These are phyloP conservation scores for Dysphania ambrosioides DNA, from an alignment of 148 eudicot genomes.

Conservation along the genomic window DNA sequence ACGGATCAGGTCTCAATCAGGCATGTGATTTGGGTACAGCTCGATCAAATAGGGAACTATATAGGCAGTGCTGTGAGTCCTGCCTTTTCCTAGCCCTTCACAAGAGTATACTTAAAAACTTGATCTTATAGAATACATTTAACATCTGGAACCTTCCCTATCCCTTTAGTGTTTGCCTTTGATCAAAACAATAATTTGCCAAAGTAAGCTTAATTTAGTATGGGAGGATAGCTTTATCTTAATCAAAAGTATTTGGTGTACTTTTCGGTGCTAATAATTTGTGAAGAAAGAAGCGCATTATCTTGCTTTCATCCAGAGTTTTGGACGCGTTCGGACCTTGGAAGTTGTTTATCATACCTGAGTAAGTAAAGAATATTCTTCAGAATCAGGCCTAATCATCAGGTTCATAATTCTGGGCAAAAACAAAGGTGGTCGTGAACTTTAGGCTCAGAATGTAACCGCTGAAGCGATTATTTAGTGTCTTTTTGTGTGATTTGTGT, in stretches of 20 bases:
- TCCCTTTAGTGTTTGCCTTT: not conserved
- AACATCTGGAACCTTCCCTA: not conserved
- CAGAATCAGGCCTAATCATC: constrained; percentile 6
- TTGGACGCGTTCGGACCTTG: not conserved
- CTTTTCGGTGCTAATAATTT: not conserved
- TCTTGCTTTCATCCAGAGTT: not conserved
- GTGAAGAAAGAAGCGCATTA: constrained; percentile 6
- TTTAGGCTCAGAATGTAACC: not conserved
- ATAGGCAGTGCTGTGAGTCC: too few relatives aligned
- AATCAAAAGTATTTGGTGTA: not conserved
- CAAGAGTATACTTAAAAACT: not conserved
- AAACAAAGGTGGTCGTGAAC: constrained; percentile 6
- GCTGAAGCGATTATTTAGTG: not conserved
- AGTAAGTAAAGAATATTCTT: constrained; percentile 5
- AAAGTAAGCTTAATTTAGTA: constrained; percentile 2
- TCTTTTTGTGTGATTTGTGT: constrained; percentile 9
- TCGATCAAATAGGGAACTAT: too few relatives aligned
- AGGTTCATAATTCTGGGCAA: constrained; percentile 16
- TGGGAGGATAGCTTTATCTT: not conserved
- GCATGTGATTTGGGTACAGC: too few relatives aligned
- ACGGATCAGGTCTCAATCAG: too few relatives aligned
- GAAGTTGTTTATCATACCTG: too few relatives aligned
- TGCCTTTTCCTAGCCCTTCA: not conserved
- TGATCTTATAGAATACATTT: not conserved
- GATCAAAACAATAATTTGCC: not conserved